phyloP scores from a whole-genome alignment of 192 early-diverging fungal species.

The Chytriomyces hyalinus region DNA sequence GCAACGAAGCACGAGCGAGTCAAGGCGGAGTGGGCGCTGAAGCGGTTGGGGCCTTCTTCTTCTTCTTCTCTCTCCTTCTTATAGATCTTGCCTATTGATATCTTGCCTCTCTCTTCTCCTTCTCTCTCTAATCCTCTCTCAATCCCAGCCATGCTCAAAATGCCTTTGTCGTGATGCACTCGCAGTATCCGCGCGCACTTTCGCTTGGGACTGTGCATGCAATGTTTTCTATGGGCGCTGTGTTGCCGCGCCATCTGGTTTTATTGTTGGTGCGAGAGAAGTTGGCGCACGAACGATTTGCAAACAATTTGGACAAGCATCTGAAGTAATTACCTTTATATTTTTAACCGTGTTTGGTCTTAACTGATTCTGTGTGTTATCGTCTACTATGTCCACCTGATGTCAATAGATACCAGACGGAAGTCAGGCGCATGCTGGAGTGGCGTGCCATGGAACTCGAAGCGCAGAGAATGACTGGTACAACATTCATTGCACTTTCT shows the following conservation, averaged over 20 bases:
- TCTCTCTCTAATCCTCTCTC: neutral
- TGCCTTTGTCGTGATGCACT: constrained; percentile 10
- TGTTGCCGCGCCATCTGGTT: constrained; percentile 21
- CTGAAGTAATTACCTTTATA: neutral
- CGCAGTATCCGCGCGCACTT: neutral
- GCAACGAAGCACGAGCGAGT: neutral
- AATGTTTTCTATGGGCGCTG: constrained; percentile 1
- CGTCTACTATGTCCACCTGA: neutral
- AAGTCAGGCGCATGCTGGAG: constrained; percentile 29
- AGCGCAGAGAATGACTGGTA: constrained; percentile 16
- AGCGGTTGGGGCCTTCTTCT: neutral
- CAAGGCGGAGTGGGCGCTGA: neutral
- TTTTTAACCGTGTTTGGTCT: neutral
- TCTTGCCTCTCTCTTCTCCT: neutral
- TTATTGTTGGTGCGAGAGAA: constrained; percentile 19
- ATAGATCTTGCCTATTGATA: neutral
- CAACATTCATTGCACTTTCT: neutral
- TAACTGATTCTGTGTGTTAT: neutral
- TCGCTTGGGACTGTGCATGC: neutral
- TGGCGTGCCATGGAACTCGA: constrained; percentile 33
- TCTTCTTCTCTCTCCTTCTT: neutral
- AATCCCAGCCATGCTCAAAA: neutral
- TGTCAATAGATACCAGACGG: constrained; percentile 1
- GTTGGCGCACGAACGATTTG: neutral
- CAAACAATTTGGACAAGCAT: neutral